phyloP scores from a whole-genome alignment of 257 asterid species.

The Ballota nigra region DNA sequence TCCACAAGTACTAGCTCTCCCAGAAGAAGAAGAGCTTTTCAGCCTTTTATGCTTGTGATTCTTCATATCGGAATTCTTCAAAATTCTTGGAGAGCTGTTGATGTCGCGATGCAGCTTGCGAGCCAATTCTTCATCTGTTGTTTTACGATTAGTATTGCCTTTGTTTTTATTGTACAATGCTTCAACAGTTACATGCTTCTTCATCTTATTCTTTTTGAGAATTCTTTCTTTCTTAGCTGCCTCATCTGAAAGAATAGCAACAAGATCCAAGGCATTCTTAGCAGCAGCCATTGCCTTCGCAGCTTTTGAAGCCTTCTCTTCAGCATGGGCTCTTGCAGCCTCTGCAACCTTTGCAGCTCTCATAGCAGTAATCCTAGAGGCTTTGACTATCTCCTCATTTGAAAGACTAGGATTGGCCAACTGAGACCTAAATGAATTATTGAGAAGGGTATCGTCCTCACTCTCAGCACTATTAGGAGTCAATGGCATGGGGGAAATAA shows the following conservation, averaged over 20 bases:
- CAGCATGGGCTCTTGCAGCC: conserved; percentile 81
- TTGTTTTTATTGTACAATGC: conserved; percentile 54
- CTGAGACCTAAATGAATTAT: conserved; percentile 46
- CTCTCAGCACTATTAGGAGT: conserved; percentile 30
- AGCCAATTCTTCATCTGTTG: conserved; percentile 67
- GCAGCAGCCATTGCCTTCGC: conserved; percentile 89
- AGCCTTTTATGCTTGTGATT: conserved; percentile 53
- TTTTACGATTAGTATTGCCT: conserved; percentile 38
- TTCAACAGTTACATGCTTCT: conserved; percentile 62
- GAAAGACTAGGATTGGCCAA: conserved; percentile 51
- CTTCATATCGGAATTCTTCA: conserved; percentile 47
- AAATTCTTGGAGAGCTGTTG: conserved; percentile 70
- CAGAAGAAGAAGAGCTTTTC: conserved; percentile 36
- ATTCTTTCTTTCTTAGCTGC: conserved; percentile 30
- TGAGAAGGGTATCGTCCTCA: conserved; percentile 42
- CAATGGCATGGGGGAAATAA: conserved; percentile 46
- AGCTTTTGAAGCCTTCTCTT: conserved; percentile 87
- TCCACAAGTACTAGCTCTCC: conserved; percentile 24
- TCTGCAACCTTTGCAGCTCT: conserved; percentile 67
- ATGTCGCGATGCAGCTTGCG: conserved; percentile 60
- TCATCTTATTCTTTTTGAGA: conserved; percentile 54
- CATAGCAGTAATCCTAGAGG: conserved; percentile 66
- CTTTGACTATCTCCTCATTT: conserved; percentile 67
- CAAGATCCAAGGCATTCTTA: conserved; percentile 77
- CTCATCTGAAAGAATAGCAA: conserved; percentile 57